Evolutionary conservation across 805 yeast species (phyloP), one percentile per base, ranked within the genome.

Genomic region (Saturnispora sekii): DNA sequence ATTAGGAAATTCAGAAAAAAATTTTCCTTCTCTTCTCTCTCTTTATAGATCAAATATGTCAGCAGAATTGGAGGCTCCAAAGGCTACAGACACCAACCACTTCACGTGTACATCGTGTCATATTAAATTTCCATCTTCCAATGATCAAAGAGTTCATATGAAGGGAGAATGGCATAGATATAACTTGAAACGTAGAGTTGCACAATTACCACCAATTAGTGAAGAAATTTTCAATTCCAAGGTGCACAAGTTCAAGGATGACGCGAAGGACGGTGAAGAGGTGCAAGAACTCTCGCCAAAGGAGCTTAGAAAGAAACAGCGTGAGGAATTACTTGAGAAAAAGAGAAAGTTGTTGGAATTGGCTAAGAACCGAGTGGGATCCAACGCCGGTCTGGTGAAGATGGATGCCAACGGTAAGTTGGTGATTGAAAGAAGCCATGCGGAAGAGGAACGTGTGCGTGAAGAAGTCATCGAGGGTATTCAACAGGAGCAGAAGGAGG

Each of bases 131-230:
- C 77, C 81, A 31, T 72, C 80, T 34, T 82, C 95, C 10, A 94
- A 83, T 51, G 70, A 81, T 46, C 98, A 93, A 66, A 73, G 97
- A 51, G 74, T 74, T 49, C 98, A 93, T 60, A 93, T 93, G 98
- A 87, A 85, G 62, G 81, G 96, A 2, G 98, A 93, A 45, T 93
- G 97, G 98, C 98, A 93, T 59, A 74, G 98, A 51, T 93, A 93
- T 63, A 93, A 93, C 56, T 71, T 93, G 58, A 93, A 93, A 61
- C 79, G 98, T 66, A 76, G 96, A 56, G 96, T 93, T 30, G 95
- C 96, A 1, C 74, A 74, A 29, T 65, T 88, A 47, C 81, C 89
- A 6, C 81, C 95, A 1, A 76, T 88, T 29, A 45, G 49, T 7
- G 65, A 63, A 41, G 47, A 47, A 4, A 43, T 53, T 5, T 63